Base-by-base conservation (phyloP, 495 filamentous ascomycete genomes). In the Usnea hakonensis region DNA sequence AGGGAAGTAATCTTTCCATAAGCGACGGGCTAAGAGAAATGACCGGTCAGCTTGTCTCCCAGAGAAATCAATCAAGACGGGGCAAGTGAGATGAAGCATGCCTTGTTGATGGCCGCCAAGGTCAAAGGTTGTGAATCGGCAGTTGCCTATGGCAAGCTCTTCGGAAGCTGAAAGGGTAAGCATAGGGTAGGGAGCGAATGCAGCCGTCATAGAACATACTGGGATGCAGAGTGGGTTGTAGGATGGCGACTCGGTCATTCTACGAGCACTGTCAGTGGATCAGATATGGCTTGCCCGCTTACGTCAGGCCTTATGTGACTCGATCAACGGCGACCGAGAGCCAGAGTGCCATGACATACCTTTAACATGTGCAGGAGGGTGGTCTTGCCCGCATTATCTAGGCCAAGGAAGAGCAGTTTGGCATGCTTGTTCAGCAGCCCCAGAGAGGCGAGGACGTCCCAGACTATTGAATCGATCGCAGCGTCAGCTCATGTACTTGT, bases 1-100 rank as follows among this genome's bases (percentile, higher is more conserved):
- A 73, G 94, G 95, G 87, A 97, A 95, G 76, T 95, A 95, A 72
- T 98, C 94, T 70, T 92, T 92, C 92, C 94, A 98, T 64, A 97
- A 84, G 69, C 95, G 91, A 55, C 95, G 92, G 59, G 93, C 94
- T 94, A 65, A 35, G 44, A 57, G 48, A 52, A 36, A 41, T 41
- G 33, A 26, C 21, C 2, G 9, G 11, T 46, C 43, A 46, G 46
- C 26, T 17, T 6, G 3, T 50, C 5, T 1, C 4, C 46, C 46
- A 16, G 26, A 6, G 21, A 2, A 1, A 30, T 7, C 23, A 50
- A 3, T 17, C 13, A 16, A 30, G 21, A 28, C 53, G 48, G 40
- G 21, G 16, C 14, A 26, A 23, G 37, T 23, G 36, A 21, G 30
- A 32, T 6, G 17, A 30, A 58, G 76, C 78, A 72, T 79, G 92